A percentile compares a stretch with the other conserved stretches of the same genome.
These are phyloP conservation scores for Debaryomyces prosopidis DNA, from an alignment of 805 yeast species.

Conservation along the genomic window DNA sequence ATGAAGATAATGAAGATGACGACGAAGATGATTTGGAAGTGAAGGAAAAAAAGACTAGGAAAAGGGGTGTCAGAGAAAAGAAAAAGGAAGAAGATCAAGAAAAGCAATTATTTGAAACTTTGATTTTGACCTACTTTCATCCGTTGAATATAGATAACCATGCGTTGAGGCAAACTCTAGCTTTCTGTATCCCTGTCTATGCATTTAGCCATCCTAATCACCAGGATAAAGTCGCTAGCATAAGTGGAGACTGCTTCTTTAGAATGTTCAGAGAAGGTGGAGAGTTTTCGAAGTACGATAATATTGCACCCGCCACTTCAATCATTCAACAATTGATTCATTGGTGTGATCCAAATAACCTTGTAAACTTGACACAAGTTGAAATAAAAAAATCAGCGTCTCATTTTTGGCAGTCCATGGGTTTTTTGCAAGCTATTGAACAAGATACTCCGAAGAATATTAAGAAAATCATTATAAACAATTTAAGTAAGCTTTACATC, in stretches of 20 bases:
- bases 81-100: slow-evolving; percentile 16
- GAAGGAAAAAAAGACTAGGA: neutral
- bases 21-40: slow-evolving; percentile 4
- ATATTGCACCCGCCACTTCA: slow-evolving; percentile 40
- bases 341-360: slow-evolving; percentile 81
- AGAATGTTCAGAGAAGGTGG: slow-evolving; percentile 49
- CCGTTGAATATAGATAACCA: slow-evolving; percentile 64
- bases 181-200: slow-evolving; percentile 87
- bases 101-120: slow-evolving; percentile 57
- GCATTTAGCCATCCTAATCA: slow-evolving; percentile 74
- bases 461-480: slow-evolving; percentile 53
- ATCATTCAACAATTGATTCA: slow-evolving; percentile 71
- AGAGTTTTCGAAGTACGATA: slow-evolving; percentile 31
- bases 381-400: slow-evolving; percentile 43
- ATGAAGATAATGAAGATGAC: slow-evolving; percentile 28
- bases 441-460: slow-evolving; percentile 51
- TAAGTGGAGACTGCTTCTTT: slow-evolving; percentile 65
- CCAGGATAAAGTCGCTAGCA: slow-evolving; percentile 62
- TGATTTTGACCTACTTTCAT: slow-evolving; percentile 73
- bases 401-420: slow-evolving; percentile 58
- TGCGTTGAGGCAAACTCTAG: slow-evolving; percentile 71
- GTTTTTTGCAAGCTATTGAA: slow-evolving; percentile 52
- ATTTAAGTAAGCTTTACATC: slow-evolving; percentile 47
- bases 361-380: slow-evolving; percentile 50
- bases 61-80: slow-evolving; percentile 1